Evolutionary conservation across 345 rosid species (phyloP), one percentile per base, ranked within the genome.

Genomic region (Hevea brasiliensis): DNA sequence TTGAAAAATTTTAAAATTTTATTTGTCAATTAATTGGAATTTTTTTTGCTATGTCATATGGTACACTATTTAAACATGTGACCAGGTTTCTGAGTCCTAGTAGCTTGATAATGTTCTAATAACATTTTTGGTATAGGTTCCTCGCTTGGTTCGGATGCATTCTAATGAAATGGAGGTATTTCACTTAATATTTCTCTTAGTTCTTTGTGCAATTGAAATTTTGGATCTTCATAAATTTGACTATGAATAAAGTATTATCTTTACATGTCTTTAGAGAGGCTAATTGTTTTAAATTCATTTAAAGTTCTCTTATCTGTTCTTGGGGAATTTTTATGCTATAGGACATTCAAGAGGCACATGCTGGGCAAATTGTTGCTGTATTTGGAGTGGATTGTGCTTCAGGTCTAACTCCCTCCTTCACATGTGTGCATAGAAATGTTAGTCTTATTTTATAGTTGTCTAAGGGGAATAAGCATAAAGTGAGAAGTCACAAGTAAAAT

Each of bases 261-360:
- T 29, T 2, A 29, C 8, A 51, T 62, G 50, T 41, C 0, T 45
- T 48, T 18, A 6, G 6, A 3, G 26, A n/a, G 21, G 2, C 0
- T 50, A 17, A 35, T 35, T 60, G 57, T 62, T 72, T 3, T 48
- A 48, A 56, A 51, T 40, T 53, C 8, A 2, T 27, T 61, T 54
- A 14, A 18, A 64, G 15, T 72, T 24, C 7, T 72, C 56, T 66
- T 44, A 35, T 60, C 24, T 74, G 15, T 70, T 29, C 48, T 48
- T 75, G 27, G 61, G 41, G 40, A 7, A 54, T 77, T 42, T n/a
- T 71, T 56, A 20, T 74, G 54, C 40, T 68, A 53, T 84, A 93
- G 99, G 99, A 96, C 83, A 96, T 91, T 84, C 99, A 88, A 87
- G 93, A 91, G 80, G 99, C 97, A 48, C 97, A 96, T 78, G 99